A percentile compares a stretch with the other conserved stretches of the same genome.
Conservation (phyloP, 306 rosid genomes). For the Argentina anserina region DNA sequence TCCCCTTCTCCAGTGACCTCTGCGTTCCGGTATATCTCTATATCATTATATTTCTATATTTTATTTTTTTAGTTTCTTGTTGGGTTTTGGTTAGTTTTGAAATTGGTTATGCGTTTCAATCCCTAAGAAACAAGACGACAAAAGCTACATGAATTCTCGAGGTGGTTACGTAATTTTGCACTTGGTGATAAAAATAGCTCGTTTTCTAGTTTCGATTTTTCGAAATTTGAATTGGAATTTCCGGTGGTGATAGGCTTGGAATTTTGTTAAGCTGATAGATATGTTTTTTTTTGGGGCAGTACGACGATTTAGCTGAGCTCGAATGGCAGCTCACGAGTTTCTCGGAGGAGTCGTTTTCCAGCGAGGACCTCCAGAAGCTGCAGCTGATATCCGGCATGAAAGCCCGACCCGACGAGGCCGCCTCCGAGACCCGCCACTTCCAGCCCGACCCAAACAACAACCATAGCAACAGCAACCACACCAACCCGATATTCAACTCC, state of each 20-base stretch:
- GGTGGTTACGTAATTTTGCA: conserved; percentile 2
- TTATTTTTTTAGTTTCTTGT: no score
- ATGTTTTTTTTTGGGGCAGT: conserved; percentile 29
- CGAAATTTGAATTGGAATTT: not conserved
- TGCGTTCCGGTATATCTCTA: conserved; percentile 61
- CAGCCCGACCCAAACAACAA: conserved; percentile 29
- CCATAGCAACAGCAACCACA: not conserved
- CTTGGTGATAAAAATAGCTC: not conserved
- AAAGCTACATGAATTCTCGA: not conserved
- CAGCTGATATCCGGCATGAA: conserved; percentile 69
- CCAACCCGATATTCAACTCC: conserved; percentile 33
- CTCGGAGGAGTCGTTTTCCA: conserved; percentile 80
- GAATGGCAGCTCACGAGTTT: conserved; percentile 83
- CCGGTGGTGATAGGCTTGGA: not conserved
- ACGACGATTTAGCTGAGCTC: conserved; percentile 78
- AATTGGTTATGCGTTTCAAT: conserved; percentile 4
- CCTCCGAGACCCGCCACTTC: conserved; percentile 29
- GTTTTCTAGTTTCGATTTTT: not conserved
- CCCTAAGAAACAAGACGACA: conserved; percentile 5
- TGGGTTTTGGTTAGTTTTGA: not conserved
- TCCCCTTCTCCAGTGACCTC: conserved; percentile 63
- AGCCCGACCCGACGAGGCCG: conserved; percentile 32
- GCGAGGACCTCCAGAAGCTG: conserved; percentile 71
- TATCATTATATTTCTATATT: not conserved
- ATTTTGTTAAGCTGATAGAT: not conserved